A percentile compares a stretch with the other conserved stretches of the same genome.
Conservation (phyloP, 352 stramenopile genomes). For the Globisporangium ultimum region DNA sequence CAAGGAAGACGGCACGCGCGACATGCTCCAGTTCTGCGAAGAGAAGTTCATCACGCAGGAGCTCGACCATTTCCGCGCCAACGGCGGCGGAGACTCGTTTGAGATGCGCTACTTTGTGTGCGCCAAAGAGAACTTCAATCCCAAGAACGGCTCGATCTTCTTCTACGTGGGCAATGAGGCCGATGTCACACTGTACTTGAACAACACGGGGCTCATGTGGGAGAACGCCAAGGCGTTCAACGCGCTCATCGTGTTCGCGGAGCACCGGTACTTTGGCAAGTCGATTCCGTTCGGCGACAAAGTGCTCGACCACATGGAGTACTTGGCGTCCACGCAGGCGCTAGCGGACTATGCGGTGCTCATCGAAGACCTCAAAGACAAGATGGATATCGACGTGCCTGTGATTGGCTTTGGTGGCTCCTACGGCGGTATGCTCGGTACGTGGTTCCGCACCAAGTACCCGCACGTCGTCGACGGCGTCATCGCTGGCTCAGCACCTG, state of each 20-base stretch:
- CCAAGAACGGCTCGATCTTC: no score
- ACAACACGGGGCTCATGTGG: no score
- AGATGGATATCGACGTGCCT: slow-evolving; percentile 36
- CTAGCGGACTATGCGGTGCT: slow-evolving; percentile 73
- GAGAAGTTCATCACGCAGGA: slow-evolving; percentile 3
- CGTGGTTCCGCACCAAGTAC: slow-evolving; percentile 79
- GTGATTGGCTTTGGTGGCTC: slow-evolving; percentile 74
- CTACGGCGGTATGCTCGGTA: slow-evolving; percentile 73
- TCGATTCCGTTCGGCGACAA: slow-evolving; percentile 57
- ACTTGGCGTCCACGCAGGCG: slow-evolving; percentile 79
- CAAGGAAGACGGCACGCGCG: neutral
- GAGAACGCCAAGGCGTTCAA: neutral
- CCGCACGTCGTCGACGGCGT: slow-evolving; percentile 65
- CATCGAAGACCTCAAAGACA: slow-evolving; percentile 37
- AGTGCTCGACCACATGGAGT: slow-evolving; percentile 59
- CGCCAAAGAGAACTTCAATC: no score
- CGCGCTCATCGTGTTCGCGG: slow-evolving; percentile 67
- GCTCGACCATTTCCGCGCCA: neutral
- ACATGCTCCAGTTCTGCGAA: neutral
- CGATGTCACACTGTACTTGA: no score
- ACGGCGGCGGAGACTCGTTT: neutral
- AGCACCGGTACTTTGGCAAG: slow-evolving; percentile 79
- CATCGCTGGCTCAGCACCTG: slow-evolving; percentile 59
- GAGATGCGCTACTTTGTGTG: neutral
- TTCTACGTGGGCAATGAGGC: no score